These are phyloP conservation scores for Leishmania mexicana DNA, from an alignment of 208 protist genomes.

Conservation along the genomic window DNA sequence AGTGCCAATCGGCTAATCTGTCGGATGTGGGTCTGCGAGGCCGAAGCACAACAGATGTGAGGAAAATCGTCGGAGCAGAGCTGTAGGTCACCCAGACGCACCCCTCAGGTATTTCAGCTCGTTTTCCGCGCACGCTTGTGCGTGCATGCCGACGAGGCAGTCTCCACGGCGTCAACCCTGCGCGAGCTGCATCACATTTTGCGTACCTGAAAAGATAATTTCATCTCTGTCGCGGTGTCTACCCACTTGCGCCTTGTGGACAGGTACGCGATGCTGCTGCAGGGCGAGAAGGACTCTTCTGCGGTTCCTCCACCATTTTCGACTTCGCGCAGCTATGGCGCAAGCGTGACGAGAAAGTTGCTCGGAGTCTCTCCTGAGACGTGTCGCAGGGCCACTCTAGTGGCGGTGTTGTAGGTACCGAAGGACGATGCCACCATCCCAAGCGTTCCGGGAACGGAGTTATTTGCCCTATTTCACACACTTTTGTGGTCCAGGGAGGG, in stretches of 20 bases:
- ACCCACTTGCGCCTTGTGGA: slow-evolving; percentile 23
- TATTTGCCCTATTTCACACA: slow-evolving; percentile 44
- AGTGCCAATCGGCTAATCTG: slow-evolving; percentile 42
- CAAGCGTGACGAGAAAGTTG: neutral
- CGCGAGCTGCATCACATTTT: slow-evolving; percentile 58
- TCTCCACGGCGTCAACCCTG: slow-evolving; percentile 53
- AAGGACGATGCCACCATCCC: slow-evolving; percentile 30
- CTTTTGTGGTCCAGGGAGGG: slow-evolving; percentile 30
- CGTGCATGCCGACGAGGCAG: slow-evolving; percentile 72
- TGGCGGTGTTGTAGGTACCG: slow-evolving; percentile 12
- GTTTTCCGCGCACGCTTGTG: slow-evolving; percentile 77
- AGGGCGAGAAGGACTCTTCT: slow-evolving; percentile 19
- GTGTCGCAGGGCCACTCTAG: neutral
- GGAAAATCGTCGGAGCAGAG: slow-evolving; percentile 80
- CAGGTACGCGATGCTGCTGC: slow-evolving; percentile 27
- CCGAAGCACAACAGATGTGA: slow-evolving; percentile 54
- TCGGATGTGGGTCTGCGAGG: slow-evolving; percentile 76
- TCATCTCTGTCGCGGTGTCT: slow-evolving; percentile 20
- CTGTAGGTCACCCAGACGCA: slow-evolving; percentile 52
- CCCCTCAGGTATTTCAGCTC: slow-evolving; percentile 59
- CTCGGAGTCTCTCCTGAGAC: neutral
- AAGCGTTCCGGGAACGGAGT: slow-evolving; percentile 19
- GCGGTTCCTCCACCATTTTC: neutral
- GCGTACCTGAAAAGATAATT: slow-evolving; percentile 28
- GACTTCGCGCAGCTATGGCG: neutral